Conservation (phyloP, 2,329 filamentous ascomycete genomes). For the Fusarium coffeatum region DNA sequence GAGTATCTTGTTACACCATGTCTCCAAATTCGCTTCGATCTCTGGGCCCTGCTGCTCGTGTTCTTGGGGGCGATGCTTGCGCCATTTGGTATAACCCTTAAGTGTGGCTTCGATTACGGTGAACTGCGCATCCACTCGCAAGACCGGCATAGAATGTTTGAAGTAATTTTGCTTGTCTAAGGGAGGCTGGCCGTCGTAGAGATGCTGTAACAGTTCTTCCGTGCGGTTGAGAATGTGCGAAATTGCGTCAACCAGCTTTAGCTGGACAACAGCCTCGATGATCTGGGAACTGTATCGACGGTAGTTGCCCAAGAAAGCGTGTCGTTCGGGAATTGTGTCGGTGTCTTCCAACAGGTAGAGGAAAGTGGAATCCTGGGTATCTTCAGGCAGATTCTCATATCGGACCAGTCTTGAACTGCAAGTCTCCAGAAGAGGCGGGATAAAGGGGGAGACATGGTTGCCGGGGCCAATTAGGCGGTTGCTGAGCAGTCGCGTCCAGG, state of each 20-base stretch:
- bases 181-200: conserved; percentile 76
- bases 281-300: conserved; percentile 88
- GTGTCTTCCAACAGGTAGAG: conserved; percentile 92
- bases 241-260: conserved; percentile 86
- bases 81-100: conserved; percentile 90
- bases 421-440: conserved; percentile 82
- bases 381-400: conserved; percentile 87
- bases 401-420: conserved; percentile 86
- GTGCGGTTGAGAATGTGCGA: conserved; percentile 86
- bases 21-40: conserved; percentile 73
- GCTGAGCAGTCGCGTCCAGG: conserved; percentile 85
- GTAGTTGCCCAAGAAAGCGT: conserved; percentile 96
- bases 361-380: conserved; percentile 81
- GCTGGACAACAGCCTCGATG: conserved; percentile 86
- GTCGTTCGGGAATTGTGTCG: conserved; percentile 91
- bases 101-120: conserved; percentile 89
- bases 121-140: conserved; percentile 89
- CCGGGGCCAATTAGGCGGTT: conserved; percentile 74
- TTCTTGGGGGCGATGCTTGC: conserved; percentile 49
- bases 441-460: conserved; percentile 70
- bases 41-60: conserved; percentile 64
- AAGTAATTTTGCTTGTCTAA: conserved; percentile 74
- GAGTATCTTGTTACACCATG: conserved; percentile 79
- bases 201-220: conserved; percentile 76
- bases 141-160: conserved; percentile 76